Evolutionary conservation across 2,329 filamentous ascomycete genomes (phyloP), one percentile per base, ranked within the genome.

Genomic region (Raffaelea albimanens): DNA sequence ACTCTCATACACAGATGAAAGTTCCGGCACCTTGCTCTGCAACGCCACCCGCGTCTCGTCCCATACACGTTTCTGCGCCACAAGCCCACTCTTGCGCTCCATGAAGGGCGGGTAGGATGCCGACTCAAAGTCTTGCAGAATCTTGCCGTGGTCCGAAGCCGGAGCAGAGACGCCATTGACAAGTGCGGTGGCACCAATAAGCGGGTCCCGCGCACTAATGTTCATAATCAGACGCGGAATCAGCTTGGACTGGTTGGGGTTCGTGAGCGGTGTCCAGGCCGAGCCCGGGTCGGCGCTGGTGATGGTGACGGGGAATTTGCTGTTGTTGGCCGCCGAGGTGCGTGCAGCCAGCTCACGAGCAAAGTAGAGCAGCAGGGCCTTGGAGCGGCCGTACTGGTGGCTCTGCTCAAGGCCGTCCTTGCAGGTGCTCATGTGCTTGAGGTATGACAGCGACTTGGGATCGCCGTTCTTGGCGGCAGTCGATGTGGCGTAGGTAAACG

Each of bases 191-290:
- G 63, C 63, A 25, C 63, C 59, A 33, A 63, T 58, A 20, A 60
- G 52, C 0, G 63, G 63, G 22, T 65, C 63, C 48, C 63, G 57
- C 0, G 63, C 61, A 21, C 59, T 58, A 51, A 66, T 59, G 50
- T 66, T 65, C 61, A 63, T 66, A 29, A 66, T 65, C 43, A 66
- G 41, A 34, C 63, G 55, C 0, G 63, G 63, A 16, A 66, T 66
- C 22, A 66, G 52, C 49, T 63, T 61, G 4, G 52, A 48, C 45
- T 64, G 60, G 50, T 64, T 65, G 0, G 63, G 62, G 19, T 57
- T 58, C 4, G 63, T 66, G 22, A 66, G 61, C 2, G 61, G 59
- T 1, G 63, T 66, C 63, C 63, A 66, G 5, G 63, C 63, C 0
- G 63, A 64, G 0, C 63, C 63, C 1, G 63, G 63, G 38, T 66